These are phyloP conservation scores for Logfia minima DNA, from an alignment of 129 eudicot species.

Conservation along the genomic window DNA sequence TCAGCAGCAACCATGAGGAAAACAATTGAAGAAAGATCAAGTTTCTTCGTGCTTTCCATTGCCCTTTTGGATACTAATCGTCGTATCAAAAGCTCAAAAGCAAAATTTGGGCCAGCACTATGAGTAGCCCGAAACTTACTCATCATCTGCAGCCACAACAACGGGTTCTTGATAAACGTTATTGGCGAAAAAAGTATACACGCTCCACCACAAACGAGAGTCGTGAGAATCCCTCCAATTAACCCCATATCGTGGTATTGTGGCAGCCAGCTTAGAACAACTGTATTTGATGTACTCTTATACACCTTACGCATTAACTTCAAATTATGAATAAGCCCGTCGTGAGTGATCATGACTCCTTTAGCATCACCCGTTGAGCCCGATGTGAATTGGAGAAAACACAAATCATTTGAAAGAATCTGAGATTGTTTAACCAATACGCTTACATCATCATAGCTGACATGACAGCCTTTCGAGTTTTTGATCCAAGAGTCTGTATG, in stretches of 20 bases:
- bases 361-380: conserved; percentile 58
- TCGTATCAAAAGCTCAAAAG: conserved; percentile 41
- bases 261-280: conserved; percentile 50
- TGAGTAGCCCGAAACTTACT: conserved; percentile 45
- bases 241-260: conserved; percentile 57
- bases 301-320: conserved; percentile 50
- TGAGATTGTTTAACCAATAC: conserved; percentile 23
- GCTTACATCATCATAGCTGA: conserved; percentile 17
- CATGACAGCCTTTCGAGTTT: conserved; percentile 27
- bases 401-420: conserved; percentile 33
- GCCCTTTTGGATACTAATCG: conserved; percentile 29
- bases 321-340: conserved; percentile 45
- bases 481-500: conserved; percentile 52
- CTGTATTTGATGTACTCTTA: conserved; percentile 42
- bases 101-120: conserved; percentile 48
- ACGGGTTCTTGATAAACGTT: conserved; percentile 46
- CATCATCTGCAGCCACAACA: conserved; percentile 51
- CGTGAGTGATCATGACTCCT: conserved; percentile 53
- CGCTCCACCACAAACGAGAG: conserved; percentile 40
- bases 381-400: conserved; percentile 54
- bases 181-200: conserved; percentile 40
- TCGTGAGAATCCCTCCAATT: conserved; percentile 44
- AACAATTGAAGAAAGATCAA: conserved; percentile 50
- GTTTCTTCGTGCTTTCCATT: conserved; percentile 21
- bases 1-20: conserved; percentile 56